Conservation (phyloP, 331 rosid genomes). For the Quercus phellos region DNA sequence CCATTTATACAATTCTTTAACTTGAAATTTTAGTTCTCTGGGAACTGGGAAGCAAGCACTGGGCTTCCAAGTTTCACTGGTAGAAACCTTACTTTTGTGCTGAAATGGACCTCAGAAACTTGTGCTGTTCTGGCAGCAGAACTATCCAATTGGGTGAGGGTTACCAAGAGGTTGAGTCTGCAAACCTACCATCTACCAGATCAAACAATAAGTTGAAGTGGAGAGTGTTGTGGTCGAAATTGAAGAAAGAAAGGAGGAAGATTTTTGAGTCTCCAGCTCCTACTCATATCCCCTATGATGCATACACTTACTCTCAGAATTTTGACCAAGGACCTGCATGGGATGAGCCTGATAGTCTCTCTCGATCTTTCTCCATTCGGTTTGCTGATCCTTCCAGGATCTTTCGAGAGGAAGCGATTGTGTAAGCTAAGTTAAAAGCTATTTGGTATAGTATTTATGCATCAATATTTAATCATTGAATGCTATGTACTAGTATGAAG, state of each 20-base stretch:
- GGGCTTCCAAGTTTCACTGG: background rate
- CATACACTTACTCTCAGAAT: conserved; percentile 48
- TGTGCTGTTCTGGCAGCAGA: conserved; percentile 29
- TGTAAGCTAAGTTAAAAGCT: conserved; percentile 1
- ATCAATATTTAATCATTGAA: background rate
- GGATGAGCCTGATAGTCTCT: conserved; percentile 41
- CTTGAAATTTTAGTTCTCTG: background rate
- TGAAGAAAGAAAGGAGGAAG: conserved; percentile 43
- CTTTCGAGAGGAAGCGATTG: conserved; percentile 13
- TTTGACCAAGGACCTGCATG: conserved; percentile 43
- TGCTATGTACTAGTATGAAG: background rate
- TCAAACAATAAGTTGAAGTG: too few species aligned
- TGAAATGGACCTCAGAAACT: conserved; percentile 37
- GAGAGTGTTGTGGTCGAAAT: too few species aligned
- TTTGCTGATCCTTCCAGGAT: conserved; percentile 49
- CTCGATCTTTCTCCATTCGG: conserved; percentile 49
- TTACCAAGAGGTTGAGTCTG: background rate
- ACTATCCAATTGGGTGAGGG: conserved; percentile 26
- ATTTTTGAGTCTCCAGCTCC: conserved; percentile 23
- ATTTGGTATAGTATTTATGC: background rate
- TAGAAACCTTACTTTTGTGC: background rate
- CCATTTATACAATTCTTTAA: background rate
- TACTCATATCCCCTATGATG: conserved; percentile 30
- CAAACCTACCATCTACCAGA: background rate
- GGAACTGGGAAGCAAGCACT: background rate